Percentiles rank a stretch among this genome's conserved stretches.
Evolutionary conservation across 176 grass and related monocot species (phyloP).

Genomic region (Oryza coarctata): DNA sequence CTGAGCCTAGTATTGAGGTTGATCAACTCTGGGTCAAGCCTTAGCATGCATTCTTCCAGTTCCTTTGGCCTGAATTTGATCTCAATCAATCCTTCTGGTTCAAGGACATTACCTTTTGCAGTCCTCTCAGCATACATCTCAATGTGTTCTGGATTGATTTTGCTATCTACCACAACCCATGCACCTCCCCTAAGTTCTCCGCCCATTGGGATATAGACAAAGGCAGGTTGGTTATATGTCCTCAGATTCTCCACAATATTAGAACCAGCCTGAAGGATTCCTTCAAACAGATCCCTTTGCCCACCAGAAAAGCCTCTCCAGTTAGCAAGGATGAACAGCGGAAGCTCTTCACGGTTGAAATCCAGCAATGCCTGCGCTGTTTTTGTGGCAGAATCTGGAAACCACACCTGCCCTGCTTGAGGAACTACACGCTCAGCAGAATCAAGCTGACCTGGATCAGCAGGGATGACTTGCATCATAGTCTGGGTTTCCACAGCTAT

Average conservation of each 20-base stretch:
- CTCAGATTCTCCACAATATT: constrained; percentile 95
- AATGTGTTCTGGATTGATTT: constrained; percentile 95
- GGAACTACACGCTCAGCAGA: constrained; percentile 87
- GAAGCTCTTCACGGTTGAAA: constrained; percentile 92
- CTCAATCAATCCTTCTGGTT: constrained; percentile 88
- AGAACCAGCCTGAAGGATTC: constrained; percentile 97
- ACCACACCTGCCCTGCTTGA: constrained; percentile 98
- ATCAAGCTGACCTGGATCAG: constrained; percentile 95
- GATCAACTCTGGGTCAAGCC: constrained; percentile 77
- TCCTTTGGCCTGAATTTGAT: constrained; percentile 94
- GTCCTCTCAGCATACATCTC: constrained; percentile 95
- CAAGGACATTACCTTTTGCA: constrained; percentile 92
- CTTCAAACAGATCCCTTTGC: constrained; percentile 98
- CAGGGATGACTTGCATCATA: constrained; percentile 92
- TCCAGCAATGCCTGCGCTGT: constrained; percentile 92
- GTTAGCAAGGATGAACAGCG: constrained; percentile 94
- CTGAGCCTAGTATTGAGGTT: constrained; percentile 64
- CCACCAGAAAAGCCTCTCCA: constrained; percentile 99
- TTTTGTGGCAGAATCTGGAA: constrained; percentile 93
- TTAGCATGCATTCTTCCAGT: constrained; percentile 80
- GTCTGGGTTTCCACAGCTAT: constrained; percentile 98
- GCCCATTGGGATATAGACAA: constrained; percentile 93
- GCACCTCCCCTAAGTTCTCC: constrained; percentile 93
- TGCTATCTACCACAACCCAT: constrained; percentile 99
- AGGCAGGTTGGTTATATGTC: constrained; percentile 89